phyloP scores from a whole-genome alignment of 163 green algal genomes.

The Scenedesmus sp. region DNA sequence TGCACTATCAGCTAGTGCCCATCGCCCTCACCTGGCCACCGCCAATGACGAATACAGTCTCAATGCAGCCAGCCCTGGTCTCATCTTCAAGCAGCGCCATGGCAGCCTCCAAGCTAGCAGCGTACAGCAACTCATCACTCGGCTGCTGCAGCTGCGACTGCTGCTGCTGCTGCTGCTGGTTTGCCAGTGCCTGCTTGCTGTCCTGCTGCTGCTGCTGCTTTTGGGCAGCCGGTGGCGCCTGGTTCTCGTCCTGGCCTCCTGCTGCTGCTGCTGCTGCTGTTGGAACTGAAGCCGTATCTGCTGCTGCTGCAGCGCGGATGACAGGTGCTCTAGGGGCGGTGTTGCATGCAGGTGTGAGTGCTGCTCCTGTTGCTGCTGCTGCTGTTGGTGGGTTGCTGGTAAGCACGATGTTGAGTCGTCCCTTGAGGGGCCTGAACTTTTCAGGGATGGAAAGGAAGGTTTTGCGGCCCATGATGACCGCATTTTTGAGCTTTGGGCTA shows the following conservation, averaged over 20 bases:
- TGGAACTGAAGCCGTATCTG: neutral
- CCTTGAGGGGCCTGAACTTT: constrained; percentile 93
- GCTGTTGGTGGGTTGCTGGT: constrained; percentile 54
- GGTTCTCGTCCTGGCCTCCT: constrained; percentile 20
- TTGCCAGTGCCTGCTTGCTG: neutral
- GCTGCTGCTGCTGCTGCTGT: constrained; percentile 11
- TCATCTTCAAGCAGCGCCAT: constrained; percentile 76
- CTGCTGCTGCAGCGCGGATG: constrained; percentile 16
- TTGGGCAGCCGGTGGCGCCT: neutral
- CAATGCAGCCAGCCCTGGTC: constrained; percentile 69
- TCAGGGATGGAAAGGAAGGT: constrained; percentile 97
- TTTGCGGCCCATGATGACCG: constrained; percentile 96
- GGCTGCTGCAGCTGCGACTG: neutral
- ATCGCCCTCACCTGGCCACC: constrained; percentile 83
- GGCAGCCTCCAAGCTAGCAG: constrained; percentile 83
- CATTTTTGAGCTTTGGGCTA: constrained; percentile 81
- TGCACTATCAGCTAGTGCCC: neutral
- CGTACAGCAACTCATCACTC: constrained; percentile 61
- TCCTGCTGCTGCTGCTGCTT: constrained; percentile 23
- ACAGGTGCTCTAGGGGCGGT: neutral
- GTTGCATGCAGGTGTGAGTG: neutral
- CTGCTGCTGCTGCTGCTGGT: neutral
- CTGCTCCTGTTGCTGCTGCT: constrained; percentile 8
- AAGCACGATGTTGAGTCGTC: constrained; percentile 96
- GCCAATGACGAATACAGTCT: constrained; percentile 97